Percentiles rank a stretch among this genome's conserved stretches.
phyloP scores from a whole-genome alignment of 805 yeast genomes.

The Clavispora fructus region DNA sequence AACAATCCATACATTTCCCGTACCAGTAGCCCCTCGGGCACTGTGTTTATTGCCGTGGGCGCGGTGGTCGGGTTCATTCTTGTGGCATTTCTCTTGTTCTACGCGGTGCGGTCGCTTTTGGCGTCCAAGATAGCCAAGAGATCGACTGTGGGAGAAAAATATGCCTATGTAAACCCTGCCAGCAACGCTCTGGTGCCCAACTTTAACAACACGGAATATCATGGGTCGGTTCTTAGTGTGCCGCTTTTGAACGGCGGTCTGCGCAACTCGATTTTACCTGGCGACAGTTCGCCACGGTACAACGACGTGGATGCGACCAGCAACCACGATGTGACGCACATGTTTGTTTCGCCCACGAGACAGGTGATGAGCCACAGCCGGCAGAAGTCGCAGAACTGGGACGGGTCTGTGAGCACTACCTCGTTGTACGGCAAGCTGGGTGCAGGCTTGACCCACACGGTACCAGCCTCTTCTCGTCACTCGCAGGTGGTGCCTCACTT shows the following conservation, averaged over 20 bases:
- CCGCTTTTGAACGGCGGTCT: conserved; percentile 25
- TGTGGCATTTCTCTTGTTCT: conserved; percentile 48
- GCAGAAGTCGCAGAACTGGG: conserved; percentile 20
- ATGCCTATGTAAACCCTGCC: conserved; percentile 19
- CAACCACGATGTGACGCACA: conserved; percentile 38
- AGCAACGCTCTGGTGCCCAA: conserved; percentile 1
- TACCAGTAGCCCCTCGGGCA: conserved; percentile 58
- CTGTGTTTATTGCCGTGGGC: conserved; percentile 81
- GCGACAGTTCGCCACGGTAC: conserved; percentile 30
- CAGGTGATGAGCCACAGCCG: conserved; percentile 56
- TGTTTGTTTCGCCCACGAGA: conserved; percentile 78
- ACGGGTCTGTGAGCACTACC: conserved; percentile 12
- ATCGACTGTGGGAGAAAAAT: conserved; percentile 30
- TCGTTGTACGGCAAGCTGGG: conserved; percentile 15
- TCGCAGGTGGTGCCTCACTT: conserved; percentile 31
- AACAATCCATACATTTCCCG: conserved; percentile 62
- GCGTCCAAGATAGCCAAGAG: conserved; percentile 51
- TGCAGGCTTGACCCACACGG: conserved; percentile 15
- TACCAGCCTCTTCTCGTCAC: conserved; percentile 23
- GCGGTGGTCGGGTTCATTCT: conserved; percentile 57
- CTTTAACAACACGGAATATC: conserved; percentile 10
- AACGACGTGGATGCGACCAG: conserved; percentile 27
- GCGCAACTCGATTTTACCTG: conserved; percentile 14
- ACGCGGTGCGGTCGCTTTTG: conserved; percentile 40
- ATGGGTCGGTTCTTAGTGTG: conserved; percentile 26